These are phyloP conservation scores for Heliosperma pusillum DNA, from an alignment of 148 eudicot genomes.

Conservation along the genomic window DNA sequence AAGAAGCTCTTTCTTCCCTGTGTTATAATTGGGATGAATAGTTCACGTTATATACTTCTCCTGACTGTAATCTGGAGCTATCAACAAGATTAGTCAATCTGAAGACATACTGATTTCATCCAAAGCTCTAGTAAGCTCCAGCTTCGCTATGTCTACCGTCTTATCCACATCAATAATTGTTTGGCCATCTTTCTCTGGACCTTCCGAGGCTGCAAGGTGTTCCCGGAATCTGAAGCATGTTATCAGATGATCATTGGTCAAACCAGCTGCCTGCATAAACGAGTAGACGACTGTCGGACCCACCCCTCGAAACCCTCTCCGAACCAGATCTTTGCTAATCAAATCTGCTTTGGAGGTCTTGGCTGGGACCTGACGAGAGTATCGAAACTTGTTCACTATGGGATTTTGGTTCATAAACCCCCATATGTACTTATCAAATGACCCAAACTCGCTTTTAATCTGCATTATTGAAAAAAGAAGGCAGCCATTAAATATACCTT, in stretches of 20 bases:
- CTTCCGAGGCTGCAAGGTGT: conserved; percentile 28
- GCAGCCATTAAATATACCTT: too few species aligned
- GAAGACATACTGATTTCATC: conserved; percentile 38
- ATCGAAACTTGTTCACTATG: conserved; percentile 52
- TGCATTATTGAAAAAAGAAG: conserved; percentile 32
- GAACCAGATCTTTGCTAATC: conserved; percentile 87
- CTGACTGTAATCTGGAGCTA: conserved; percentile 5
- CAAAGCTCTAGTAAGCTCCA: conserved; percentile 29
- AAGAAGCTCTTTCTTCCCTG: not conserved
- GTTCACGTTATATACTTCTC: conserved; percentile 28
- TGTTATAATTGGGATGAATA: not conserved
- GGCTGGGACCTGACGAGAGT: conserved; percentile 67
- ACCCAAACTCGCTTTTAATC: conserved; percentile 64
- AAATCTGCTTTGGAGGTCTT: conserved; percentile 87
- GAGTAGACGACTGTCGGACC: conserved; percentile 87
- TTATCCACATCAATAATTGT: conserved; percentile 24
- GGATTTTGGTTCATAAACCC: conserved; percentile 76
- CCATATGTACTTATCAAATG: conserved; percentile 86
- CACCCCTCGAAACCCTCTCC: conserved; percentile 74
- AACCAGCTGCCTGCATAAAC: conserved; percentile 89
- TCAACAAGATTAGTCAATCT: conserved; percentile 22
- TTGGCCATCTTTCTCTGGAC: conserved; percentile 17
- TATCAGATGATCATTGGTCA: conserved; percentile 77
- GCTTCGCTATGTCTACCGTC: conserved; percentile 19
- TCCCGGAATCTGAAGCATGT: conserved; percentile 62